Percentiles rank a stretch among this genome's conserved stretches.
phyloP scores from a whole-genome alignment of 306 rosid species.

The Acacia crassicarpa region DNA sequence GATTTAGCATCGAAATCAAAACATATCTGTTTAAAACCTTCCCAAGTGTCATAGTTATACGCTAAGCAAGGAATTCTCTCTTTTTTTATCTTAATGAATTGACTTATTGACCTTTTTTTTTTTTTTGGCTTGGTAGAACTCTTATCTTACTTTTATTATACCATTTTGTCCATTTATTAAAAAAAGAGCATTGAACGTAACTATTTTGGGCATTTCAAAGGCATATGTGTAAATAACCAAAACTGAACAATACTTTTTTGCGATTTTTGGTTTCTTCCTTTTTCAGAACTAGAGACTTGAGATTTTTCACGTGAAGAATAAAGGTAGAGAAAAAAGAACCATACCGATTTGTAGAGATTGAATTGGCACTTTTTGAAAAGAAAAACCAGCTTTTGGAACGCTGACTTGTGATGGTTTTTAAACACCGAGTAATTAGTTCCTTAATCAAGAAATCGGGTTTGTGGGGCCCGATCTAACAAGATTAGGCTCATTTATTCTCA shows the following conservation, averaged over 20 bases:
- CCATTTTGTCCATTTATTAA: too few species aligned
- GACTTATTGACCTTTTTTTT: too few species aligned
- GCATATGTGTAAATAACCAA: not conserved
- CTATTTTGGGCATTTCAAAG: not conserved
- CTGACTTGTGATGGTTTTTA: not conserved
- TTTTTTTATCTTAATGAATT: too few species aligned
- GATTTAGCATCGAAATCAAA: too few species aligned
- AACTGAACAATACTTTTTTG: too few species aligned
- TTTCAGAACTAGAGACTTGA: not conserved
- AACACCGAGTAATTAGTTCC: too few species aligned
- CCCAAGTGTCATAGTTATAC: too few species aligned
- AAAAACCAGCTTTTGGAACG: not conserved
- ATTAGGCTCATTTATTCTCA: not conserved
- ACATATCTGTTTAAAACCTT: too few species aligned
- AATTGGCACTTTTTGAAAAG: not conserved
- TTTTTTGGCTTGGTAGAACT: too few species aligned
- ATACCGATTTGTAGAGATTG: not conserved
- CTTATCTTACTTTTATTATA: too few species aligned
- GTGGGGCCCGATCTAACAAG: not conserved
- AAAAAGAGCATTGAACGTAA: too few species aligned
- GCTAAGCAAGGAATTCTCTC: too few species aligned
- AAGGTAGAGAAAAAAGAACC: not conserved
- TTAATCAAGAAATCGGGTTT: not conserved
- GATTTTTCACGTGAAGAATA: not conserved
- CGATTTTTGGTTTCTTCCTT: not conserved